These are phyloP conservation scores for Trichomonas tenax DNA, from an alignment of 208 protist genomes.

Conservation along the genomic window DNA sequence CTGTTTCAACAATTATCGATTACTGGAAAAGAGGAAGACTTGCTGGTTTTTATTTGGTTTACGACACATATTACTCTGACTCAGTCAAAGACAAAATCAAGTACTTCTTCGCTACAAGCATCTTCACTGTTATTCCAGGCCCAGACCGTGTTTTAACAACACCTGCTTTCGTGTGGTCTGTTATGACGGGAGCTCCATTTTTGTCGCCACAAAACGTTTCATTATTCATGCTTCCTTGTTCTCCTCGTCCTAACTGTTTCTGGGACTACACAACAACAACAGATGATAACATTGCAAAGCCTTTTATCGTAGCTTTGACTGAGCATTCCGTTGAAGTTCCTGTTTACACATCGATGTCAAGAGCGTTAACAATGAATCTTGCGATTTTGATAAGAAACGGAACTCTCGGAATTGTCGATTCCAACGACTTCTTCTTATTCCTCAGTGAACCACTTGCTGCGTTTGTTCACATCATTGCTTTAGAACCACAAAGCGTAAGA, in stretches of 20 bases:
- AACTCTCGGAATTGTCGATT: background rate
- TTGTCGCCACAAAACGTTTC: background rate
- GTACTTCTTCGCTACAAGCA: background rate
- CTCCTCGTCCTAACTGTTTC: background rate
- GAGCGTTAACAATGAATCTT: background rate
- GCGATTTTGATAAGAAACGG: background rate
- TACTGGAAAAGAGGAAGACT: background rate
- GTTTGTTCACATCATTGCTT: background rate
- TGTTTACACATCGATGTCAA: background rate
- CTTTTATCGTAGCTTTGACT: background rate
- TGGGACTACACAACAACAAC: background rate
- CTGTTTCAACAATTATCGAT: background rate
- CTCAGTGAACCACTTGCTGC: background rate
- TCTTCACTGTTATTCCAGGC: background rate
- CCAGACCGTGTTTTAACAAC: background rate
- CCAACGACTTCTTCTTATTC: background rate
- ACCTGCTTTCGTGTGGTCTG: background rate
- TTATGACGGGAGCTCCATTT: background rate
- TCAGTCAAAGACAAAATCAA: background rate
- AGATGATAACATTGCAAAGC: background rate
- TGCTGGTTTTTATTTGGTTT: background rate
- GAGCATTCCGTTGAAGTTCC: background rate
- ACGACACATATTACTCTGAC: background rate
- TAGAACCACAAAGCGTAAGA: background rate
- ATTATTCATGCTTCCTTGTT: background rate